phyloP scores from a whole-genome alignment of 2,329 filamentous ascomycete species.

The Phaeosphaeria sp. region DNA sequence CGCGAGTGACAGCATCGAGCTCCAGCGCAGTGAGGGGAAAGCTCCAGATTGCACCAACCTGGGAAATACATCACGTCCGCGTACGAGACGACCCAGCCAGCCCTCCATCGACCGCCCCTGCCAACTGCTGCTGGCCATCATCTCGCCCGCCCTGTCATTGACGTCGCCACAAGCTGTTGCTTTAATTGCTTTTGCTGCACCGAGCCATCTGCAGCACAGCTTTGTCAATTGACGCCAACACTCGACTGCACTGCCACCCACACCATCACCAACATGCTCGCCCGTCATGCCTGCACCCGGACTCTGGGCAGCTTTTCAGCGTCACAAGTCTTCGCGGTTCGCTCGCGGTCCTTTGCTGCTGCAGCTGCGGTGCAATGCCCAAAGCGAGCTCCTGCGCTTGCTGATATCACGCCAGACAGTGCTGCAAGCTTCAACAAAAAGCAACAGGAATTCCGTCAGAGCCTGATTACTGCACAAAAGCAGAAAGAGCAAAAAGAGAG shows the following conservation, averaged over 20 bases:
- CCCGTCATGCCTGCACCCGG: constrained; percentile 37
- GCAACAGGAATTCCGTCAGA: constrained; percentile 86
- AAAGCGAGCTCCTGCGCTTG: constrained; percentile 70
- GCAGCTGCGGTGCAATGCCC: constrained; percentile 32
- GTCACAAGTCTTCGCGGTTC: constrained; percentile 16
- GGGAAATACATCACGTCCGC: constrained; percentile 2
- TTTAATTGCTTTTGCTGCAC: not conserved
- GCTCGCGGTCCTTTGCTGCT: constrained; percentile 38
- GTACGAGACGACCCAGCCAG: constrained; percentile 5
- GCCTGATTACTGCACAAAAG: constrained; percentile 77
- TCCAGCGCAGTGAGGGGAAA: not conserved
- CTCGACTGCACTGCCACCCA: not conserved
- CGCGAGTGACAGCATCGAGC: constrained; percentile 8
- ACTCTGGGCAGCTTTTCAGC: constrained; percentile 31
- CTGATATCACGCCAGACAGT: constrained; percentile 79
- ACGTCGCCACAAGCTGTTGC: not conserved
- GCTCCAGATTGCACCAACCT: constrained; percentile 8
- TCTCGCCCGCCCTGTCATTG: not conserved
- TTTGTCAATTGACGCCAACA: constrained; percentile 1
- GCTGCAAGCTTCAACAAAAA: constrained; percentile 79
- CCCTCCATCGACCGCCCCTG: not conserved
- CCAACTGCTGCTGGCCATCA: not conserved
- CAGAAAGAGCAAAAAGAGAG: constrained; percentile 83
- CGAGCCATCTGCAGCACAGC: not conserved
- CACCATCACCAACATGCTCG: constrained; percentile 34